Base-by-base conservation (phyloP, 768 basidiomycete genomes). In the Fomitopsis serialis region DNA sequence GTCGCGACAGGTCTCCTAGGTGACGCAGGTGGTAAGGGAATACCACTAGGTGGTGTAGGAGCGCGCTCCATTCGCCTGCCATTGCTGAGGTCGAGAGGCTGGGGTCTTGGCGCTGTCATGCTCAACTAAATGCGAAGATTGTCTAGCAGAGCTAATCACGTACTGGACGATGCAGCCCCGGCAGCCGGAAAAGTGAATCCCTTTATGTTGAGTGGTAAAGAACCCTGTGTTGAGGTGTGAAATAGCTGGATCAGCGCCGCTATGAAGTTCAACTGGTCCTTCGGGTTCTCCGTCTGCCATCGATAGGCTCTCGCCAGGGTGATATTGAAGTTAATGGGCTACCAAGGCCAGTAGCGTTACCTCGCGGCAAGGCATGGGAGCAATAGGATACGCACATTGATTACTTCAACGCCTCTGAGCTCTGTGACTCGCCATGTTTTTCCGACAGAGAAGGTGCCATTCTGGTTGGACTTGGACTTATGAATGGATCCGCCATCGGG, bases 401-500 rank as follows among this genome's bases (percentile, higher is more conserved):
- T 54, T 45, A 96, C 86, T 58, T 95, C 86, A 43, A 99, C 66
- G 36, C 73, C 82, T 57, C 89, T 80, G 61, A 98, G 76, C 68
- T 98, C 95, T 40, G 81, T 68, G 46, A 98, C 71, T 55, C 74
- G 79, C 97, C 97, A 99, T 1, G 96, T 92, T 74, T 99, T 99
- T 6, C 97, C 97, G 45, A 98, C 92, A 8, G 93, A 97, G 70
- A 96, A 98, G 0, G 92, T 81, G 32, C 90, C 87, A 65, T 98
- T 98, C 42, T 87, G 85, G 66, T 99, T 98, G 58, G 92, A 74
- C 72, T 98, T 98, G 1, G 95, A 93, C 72, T 99, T 99, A 79
- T 99, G 95, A 19, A 99, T 80, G 67, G 85, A 82, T 1, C 85
- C 85, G 23, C 84, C 82, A 58, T 79, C 79, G 55, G 66, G 72